phyloP scores from a whole-genome alignment of 1,284 basidiomycete species.

The Trametes versicolor region DNA sequence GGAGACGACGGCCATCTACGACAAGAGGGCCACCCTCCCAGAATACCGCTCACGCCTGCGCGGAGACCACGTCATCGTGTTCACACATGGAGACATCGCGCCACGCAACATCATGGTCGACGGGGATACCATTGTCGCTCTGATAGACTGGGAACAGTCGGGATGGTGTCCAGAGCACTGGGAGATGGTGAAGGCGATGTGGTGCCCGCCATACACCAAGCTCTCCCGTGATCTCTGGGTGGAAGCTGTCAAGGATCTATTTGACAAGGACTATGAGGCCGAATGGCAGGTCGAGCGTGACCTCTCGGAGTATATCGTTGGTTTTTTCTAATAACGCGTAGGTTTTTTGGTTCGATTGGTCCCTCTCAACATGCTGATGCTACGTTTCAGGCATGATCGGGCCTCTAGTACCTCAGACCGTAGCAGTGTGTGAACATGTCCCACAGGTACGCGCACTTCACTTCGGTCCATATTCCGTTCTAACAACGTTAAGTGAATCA shows the following conservation, averaged over 20 bases:
- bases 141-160: slow-evolving; percentile 28
- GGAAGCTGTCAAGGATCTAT: slow-evolving; percentile 3
- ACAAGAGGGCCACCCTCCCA: neutral
- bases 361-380: neutral
- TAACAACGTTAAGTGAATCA: no score
- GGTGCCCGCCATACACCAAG: slow-evolving; percentile 4
- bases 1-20: neutral
- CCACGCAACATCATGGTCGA: slow-evolving; percentile 27
- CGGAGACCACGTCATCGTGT: slow-evolving; percentile 13
- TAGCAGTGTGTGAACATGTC: no score
- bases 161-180: slow-evolving; percentile 29
- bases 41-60: slow-evolving; percentile 13
- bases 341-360: neutral
- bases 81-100: slow-evolving; percentile 29
- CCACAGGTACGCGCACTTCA: no score
- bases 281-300: slow-evolving; percentile 18
- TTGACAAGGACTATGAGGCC: slow-evolving; percentile 5
- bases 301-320: slow-evolving; percentile 19
- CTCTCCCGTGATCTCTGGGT: neutral
- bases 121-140: slow-evolving; percentile 11
- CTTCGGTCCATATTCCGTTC: no score
- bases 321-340: slow-evolving; percentile 3
- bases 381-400: no score
- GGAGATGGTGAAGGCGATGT: slow-evolving; percentile 26
- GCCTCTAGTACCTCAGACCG: no score